phyloP scores from a whole-genome alignment of 176 grass and related monocot species.

The Oryza longistaminata region DNA sequence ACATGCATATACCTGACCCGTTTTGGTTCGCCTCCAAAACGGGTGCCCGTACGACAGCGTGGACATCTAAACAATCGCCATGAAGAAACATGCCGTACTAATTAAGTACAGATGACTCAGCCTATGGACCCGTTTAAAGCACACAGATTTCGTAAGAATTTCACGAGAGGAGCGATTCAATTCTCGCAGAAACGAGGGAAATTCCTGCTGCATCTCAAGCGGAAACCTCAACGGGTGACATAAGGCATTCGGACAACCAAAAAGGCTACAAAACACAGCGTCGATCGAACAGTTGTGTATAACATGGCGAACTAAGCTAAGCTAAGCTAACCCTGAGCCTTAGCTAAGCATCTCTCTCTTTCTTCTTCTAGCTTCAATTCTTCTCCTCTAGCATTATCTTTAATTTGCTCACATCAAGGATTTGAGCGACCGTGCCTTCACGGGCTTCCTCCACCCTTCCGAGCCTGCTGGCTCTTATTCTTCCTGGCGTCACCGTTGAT shows the following conservation, averaged over 20 bases:
- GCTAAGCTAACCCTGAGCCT: neutral
- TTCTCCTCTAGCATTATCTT: neutral
- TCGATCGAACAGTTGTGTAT: neutral
- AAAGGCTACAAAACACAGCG: neutral
- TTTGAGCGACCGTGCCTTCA: slow-evolving; percentile 59
- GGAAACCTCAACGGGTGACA: neutral
- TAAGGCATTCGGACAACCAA: neutral
- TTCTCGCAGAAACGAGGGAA: neutral
- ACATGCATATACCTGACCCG: neutral
- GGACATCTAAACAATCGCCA: neutral
- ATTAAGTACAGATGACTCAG: no score
- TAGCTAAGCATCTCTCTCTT: neutral
- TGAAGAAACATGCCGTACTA: neutral
- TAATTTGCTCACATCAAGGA: slow-evolving; percentile 41
- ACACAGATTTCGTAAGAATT: neutral
- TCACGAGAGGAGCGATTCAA: neutral
- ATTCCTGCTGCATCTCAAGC: neutral
- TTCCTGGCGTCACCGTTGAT: slow-evolving; percentile 12
- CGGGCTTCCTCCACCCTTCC: slow-evolving; percentile 55
- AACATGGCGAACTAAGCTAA: neutral
- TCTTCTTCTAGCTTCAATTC: neutral
- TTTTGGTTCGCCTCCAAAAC: neutral
- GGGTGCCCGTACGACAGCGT: neutral
- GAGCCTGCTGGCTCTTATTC: neutral
- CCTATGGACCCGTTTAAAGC: neutral